A percentile compares a stretch with the other conserved stretches of the same genome.
Conservation (phyloP, 495 filamentous ascomycete species). For the Neurospora intermedia region DNA sequence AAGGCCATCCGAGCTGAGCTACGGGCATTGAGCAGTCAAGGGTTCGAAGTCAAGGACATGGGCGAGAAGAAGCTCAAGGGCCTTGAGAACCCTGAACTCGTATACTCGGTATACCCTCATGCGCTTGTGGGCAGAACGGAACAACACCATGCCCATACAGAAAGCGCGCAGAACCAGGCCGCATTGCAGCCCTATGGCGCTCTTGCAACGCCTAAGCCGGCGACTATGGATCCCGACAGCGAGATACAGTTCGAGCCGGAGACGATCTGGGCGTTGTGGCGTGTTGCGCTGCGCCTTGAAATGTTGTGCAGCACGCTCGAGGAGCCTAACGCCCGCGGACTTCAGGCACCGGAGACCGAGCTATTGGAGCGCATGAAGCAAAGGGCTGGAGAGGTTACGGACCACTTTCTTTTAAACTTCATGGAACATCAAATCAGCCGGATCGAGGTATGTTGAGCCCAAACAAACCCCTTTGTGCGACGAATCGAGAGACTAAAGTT, state of each 20-base stretch:
- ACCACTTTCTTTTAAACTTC: constrained; percentile 73
- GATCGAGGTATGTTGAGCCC: constrained; percentile 64
- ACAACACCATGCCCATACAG: constrained; percentile 45
- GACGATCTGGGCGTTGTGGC: constrained; percentile 82
- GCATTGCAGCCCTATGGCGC: constrained; percentile 11
- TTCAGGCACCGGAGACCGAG: constrained; percentile 68
- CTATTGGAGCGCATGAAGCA: constrained; percentile 75
- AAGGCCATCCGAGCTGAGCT: constrained; percentile 78
- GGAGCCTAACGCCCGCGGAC: constrained; percentile 39
- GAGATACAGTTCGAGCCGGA: constrained; percentile 65
- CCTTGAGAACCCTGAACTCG: constrained; percentile 90
- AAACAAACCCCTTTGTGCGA: not conserved
- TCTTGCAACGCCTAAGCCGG: constrained; percentile 33
- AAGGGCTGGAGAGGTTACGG: constrained; percentile 75
- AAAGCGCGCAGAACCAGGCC: constrained; percentile 15
- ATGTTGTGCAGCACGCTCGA: constrained; percentile 84
- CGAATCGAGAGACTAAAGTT: constrained; percentile 5
- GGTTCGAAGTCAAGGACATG: constrained; percentile 93
- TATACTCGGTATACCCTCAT: constrained; percentile 90
- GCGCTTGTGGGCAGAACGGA: constrained; percentile 69
- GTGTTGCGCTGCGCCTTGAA: constrained; percentile 77
- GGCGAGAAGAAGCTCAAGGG: constrained; percentile 91
- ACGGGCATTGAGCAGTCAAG: constrained; percentile 75
- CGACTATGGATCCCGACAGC: constrained; percentile 34
- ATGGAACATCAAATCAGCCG: constrained; percentile 89